A percentile compares a stretch with the other conserved stretches of the same genome.
phyloP scores from a whole-genome alignment of 78 protist genomes.

The Polysphondylium violaceum region DNA sequence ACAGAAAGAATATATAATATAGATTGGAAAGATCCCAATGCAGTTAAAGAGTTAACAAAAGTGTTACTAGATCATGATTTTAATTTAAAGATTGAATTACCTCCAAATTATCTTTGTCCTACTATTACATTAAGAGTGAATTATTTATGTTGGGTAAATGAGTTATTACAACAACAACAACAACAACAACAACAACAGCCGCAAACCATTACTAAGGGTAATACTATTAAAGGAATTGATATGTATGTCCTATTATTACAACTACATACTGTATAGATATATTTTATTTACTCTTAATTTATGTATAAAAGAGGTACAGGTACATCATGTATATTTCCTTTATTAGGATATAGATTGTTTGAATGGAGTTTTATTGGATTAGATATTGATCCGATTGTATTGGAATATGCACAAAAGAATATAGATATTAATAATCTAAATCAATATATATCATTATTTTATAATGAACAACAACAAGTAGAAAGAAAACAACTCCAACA shows the following conservation, averaged over 20 bases:
- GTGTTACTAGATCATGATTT: constrained; percentile 58
- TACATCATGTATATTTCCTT: constrained; percentile 76
- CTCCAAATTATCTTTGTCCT: constrained; percentile 58
- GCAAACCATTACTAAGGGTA: neutral
- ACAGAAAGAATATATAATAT: constrained; percentile 71
- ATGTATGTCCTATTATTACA: neutral
- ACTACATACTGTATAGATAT: neutral
- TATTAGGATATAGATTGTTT: constrained; percentile 41
- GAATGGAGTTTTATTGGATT: constrained; percentile 43
- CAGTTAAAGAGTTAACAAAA: constrained; percentile 50
- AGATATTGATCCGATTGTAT: constrained; percentile 7
- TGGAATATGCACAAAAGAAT: constrained; percentile 43
- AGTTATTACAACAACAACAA: neutral
- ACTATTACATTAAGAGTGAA: constrained; percentile 49
- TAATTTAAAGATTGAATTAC: constrained; percentile 21
- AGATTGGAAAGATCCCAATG: constrained; percentile 69
- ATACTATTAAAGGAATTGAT: constrained; percentile 8
- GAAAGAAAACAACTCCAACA: neutral
- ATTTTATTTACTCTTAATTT: neutral
- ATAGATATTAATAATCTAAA: constrained; percentile 10
- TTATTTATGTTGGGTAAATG: constrained; percentile 64
- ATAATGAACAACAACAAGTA: neutral
- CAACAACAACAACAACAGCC: neutral
- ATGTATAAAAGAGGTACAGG: constrained; percentile 60
- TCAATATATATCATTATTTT: neutral